A percentile compares a stretch with the other conserved stretches of the same genome.
phyloP scores from a whole-genome alignment of 2,329 filamentous ascomycete species.

The Grosmannia clavigera region DNA sequence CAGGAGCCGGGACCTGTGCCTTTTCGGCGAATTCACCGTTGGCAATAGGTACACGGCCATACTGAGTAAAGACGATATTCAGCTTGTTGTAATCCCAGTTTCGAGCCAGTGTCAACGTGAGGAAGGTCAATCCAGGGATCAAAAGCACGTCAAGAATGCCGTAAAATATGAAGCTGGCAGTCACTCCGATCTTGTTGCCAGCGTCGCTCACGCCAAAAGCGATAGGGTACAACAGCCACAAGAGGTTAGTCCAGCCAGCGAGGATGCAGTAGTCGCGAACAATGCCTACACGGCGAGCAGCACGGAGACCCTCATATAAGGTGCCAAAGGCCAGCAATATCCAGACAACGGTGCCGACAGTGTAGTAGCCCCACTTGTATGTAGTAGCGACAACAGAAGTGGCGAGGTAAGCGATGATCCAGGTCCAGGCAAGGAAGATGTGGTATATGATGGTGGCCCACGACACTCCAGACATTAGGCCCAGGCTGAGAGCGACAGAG shows the following conservation, averaged over 20 bases:
- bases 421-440: slow-evolving; percentile 36
- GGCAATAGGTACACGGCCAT: slow-evolving; percentile 31
- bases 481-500: slow-evolving; percentile 29
- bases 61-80: slow-evolving; percentile 42
- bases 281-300: slow-evolving; percentile 29
- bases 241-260: slow-evolving; percentile 33
- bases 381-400: slow-evolving; percentile 32
- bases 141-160: slow-evolving; percentile 40
- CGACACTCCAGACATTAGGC: slow-evolving; percentile 34
- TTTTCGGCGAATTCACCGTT: slow-evolving; percentile 34
- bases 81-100: slow-evolving; percentile 38
- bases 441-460: slow-evolving; percentile 45
- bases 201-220: slow-evolving; percentile 41
- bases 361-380: slow-evolving; percentile 48
- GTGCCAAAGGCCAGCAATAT: slow-evolving; percentile 32
- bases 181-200: slow-evolving; percentile 36
- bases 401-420: slow-evolving; percentile 37
- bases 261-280: slow-evolving; percentile 32
- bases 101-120: slow-evolving; percentile 30
- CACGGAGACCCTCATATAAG: slow-evolving; percentile 23
- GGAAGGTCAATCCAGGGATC: slow-evolving; percentile 29
- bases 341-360: slow-evolving; percentile 37
- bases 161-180: slow-evolving; percentile 35
- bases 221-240: slow-evolving; percentile 43
- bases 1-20: slow-evolving; percentile 11